Conservation (phyloP, 371 early-diverging fungal genomes). For the Actinomortierella wolfii region DNA sequence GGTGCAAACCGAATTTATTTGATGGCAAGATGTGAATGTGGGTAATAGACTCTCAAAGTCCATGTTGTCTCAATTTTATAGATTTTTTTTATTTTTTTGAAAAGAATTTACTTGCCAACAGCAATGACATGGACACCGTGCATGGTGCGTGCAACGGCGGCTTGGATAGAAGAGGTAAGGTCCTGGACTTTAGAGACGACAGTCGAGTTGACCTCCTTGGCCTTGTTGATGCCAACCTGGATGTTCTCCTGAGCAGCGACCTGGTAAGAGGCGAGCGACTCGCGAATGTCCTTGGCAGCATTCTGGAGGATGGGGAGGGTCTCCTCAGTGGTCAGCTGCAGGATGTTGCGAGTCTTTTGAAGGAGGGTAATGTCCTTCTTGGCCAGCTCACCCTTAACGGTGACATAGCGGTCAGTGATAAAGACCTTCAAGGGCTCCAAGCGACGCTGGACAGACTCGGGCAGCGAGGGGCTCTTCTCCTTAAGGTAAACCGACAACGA, state of each 20-base stretch:
- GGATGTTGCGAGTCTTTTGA: constrained; percentile 59
- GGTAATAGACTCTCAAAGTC: too few relatives aligned
- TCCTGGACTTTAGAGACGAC: constrained; percentile 30
- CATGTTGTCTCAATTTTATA: not conserved
- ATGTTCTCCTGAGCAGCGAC: constrained; percentile 38
- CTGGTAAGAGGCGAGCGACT: constrained; percentile 36
- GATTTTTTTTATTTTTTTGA: not conserved
- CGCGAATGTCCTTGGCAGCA: constrained; percentile 52
- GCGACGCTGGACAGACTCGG: constrained; percentile 54
- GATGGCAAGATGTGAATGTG: too few relatives aligned
- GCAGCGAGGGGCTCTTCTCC: constrained; percentile 49
- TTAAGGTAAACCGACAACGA: constrained; percentile 52
- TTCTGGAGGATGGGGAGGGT: constrained; percentile 54
- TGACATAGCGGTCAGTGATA: constrained; percentile 53
- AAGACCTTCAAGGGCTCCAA: constrained; percentile 54
- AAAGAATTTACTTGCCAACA: constrained; percentile 31
- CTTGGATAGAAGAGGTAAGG: constrained; percentile 15
- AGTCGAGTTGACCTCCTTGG: constrained; percentile 25
- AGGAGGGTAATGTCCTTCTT: constrained; percentile 52
- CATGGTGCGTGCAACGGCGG: constrained; percentile 18
- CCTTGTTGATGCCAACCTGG: constrained; percentile 40
- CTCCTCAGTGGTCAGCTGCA: constrained; percentile 53
- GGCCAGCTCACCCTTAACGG: constrained; percentile 49
- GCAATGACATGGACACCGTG: constrained; percentile 31
- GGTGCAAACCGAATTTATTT: too few relatives aligned